A percentile compares a stretch with the other conserved stretches of the same genome.
Evolutionary conservation across 78 protist genomes (phyloP).

Genomic region (Parvularia atlantis): DNA sequence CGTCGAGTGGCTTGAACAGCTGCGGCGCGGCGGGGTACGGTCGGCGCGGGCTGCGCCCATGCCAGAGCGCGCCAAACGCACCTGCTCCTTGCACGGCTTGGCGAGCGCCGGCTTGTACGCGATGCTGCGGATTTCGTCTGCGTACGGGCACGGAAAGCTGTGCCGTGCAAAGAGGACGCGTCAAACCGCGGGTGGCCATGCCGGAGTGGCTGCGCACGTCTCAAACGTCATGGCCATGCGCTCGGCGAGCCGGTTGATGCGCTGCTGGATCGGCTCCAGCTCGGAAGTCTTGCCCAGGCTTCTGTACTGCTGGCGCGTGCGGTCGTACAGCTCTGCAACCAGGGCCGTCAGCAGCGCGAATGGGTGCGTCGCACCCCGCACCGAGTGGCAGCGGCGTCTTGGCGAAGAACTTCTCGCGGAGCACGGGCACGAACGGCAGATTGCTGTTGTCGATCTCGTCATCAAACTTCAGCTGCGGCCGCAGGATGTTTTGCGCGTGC

Average conservation of each 20-base stretch:
- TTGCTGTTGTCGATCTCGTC: slow-evolving; percentile 5
- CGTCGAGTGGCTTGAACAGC: slow-evolving; percentile 27
- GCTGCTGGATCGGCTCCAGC: no score
- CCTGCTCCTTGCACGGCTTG: not conserved
- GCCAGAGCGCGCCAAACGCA: not conserved
- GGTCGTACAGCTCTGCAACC: not conserved
- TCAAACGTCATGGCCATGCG: no score
- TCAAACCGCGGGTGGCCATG: no score
- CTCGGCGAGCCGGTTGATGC: no score
- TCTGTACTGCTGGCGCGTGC: not conserved
- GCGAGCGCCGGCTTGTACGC: not conserved
- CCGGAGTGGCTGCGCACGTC: no score
- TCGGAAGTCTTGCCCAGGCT: not conserved
- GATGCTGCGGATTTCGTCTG: not conserved
- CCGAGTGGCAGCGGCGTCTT: not conserved
- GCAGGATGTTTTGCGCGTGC: slow-evolving; percentile 2
- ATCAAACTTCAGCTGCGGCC: slow-evolving; percentile 6
- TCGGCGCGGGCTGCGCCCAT: not conserved
- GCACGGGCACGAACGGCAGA: not conserved
- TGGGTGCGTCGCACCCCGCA: no score
- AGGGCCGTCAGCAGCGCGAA: no score
- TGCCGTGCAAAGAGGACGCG: no score
- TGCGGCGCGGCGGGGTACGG: not conserved
- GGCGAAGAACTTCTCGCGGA: not conserved
- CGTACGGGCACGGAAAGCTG: not conserved